phyloP scores from a whole-genome alignment of 164 flowering plant species.

The Santalum album region DNA sequence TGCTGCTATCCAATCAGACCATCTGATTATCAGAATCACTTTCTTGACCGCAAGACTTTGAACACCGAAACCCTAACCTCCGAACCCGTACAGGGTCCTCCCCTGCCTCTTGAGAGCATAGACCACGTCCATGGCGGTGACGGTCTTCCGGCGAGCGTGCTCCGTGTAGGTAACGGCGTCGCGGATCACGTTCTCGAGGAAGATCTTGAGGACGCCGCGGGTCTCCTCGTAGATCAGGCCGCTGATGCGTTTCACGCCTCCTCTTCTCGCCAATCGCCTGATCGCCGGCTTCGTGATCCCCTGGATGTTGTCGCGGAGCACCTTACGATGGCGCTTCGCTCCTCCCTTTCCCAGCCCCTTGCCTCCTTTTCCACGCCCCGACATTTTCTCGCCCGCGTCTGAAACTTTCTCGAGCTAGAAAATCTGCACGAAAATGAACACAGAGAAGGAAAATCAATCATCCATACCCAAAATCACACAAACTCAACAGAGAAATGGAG shows the following conservation, averaged over 20 bases:
- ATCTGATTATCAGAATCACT: too few relatives aligned
- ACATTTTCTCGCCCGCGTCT: background rate
- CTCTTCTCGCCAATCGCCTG: constrained; percentile 25
- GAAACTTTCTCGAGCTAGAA: too few relatives aligned
- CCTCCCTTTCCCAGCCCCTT: constrained; percentile 36
- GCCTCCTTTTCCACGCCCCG: constrained; percentile 23
- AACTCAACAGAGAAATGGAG: background rate
- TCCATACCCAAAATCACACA: too few relatives aligned
- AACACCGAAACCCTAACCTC: constrained; percentile 12
- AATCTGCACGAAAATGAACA: too few relatives aligned
- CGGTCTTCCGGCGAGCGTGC: constrained; percentile 30
- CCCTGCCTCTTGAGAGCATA: constrained; percentile 37
- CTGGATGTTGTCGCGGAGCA: constrained; percentile 29
- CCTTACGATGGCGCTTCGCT: constrained; percentile 31
- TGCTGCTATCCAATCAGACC: too few relatives aligned
- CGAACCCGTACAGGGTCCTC: constrained; percentile 30
- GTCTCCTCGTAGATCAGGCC: constrained; percentile 33
- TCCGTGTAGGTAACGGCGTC: constrained; percentile 27
- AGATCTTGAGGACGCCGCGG: constrained; percentile 29
- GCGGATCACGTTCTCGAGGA: constrained; percentile 27
- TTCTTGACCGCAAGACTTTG: constrained; percentile 28
- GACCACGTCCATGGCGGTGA: constrained; percentile 35
- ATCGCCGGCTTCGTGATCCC: constrained; percentile 33
- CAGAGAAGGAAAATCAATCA: too few relatives aligned
- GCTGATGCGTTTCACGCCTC: constrained; percentile 32